phyloP scores from a whole-genome alignment of 106 monocot species.

The Xerophyta viscosa region DNA sequence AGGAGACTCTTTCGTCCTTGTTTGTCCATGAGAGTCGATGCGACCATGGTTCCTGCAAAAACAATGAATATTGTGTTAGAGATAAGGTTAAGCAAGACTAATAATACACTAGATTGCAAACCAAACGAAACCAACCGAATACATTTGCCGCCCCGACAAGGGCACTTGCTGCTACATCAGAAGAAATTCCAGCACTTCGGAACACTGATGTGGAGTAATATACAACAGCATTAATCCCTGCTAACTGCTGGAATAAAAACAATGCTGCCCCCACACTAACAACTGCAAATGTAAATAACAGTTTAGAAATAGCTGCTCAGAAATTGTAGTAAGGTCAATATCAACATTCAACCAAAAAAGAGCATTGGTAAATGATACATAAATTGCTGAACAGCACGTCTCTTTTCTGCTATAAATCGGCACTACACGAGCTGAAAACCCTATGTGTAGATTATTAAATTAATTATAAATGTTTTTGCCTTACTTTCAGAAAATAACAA shows the following conservation, averaged over 20 bases:
- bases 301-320: too few relatives aligned
- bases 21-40: conserved; percentile 91
- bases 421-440: too few relatives aligned
- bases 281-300: conserved; percentile 34
- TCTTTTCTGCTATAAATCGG: too few relatives aligned
- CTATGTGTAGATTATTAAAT: too few relatives aligned
- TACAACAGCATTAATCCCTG: conserved; percentile 98
- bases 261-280: conserved; percentile 92
- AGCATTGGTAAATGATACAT: too few relatives aligned
- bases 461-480: too few relatives aligned
- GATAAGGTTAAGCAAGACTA: too few relatives aligned
- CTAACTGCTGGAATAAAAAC: conserved; percentile 90
- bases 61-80: conserved; percentile 4
- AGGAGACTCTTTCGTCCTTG: conserved; percentile 96
- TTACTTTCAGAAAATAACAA: too few relatives aligned
- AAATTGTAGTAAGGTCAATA: too few relatives aligned
- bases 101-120: too few relatives aligned
- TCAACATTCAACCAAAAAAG: too few relatives aligned
- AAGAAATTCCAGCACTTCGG: conserved; percentile 83
- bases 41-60: conserved; percentile 63
- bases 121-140: conserved; percentile 45
- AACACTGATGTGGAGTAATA: conserved; percentile 97
- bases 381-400: too few relatives aligned
- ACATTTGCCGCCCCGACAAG: conserved; percentile 97
- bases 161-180: conserved; percentile 97